Evolutionary conservation across 768 basidiomycete genomes (phyloP), one percentile per base, ranked within the genome.

Genomic region (Podaxis sp.): DNA sequence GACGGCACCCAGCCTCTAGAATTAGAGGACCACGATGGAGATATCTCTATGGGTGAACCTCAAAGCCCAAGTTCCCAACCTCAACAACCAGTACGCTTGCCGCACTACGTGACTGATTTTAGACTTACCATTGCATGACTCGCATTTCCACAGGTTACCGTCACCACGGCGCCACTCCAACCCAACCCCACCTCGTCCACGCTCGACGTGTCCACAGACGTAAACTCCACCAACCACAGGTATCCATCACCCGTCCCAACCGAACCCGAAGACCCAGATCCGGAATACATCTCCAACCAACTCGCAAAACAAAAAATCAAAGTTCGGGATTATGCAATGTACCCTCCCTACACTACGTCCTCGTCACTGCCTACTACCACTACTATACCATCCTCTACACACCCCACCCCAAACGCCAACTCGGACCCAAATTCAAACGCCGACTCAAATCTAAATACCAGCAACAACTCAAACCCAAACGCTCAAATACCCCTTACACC

Each of bases 261-360:
- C 1, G 79, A 80, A 53, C 59, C 78, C 15, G 66, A 74, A 17
- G 75, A 79, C 54, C 74, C 76, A 4, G 74, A 76, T 36, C 72
- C 75, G 4, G 76, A 78, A 44, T 71, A 70, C 33, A 71, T 79
- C 30, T 67, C 72, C 4, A 61, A 64, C 3, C 60, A 68, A 8
- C 65, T 79, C 11, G 59, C 71, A 2, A 36, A 42, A n/a, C 70
- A 64, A 2, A 75, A 72, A 22, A 76, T 81, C 71, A 79, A 77
- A 70, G 72, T 79, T 17, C 74, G 74, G 19, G 81, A 82, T 68
- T 82, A 70, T 59, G 81, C n/a, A 40, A 17, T 26, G 49, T 52
- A 24, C 12, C 59, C 59, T 19, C 59, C 77, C 4, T 76, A 72
- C 58, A 61, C 26, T 22, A 66, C 22, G 53, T 17, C 62, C 26